These are phyloP conservation scores for Austroboletus festivus DNA, from an alignment of 768 basidiomycete genomes.

Conservation along the genomic window DNA sequence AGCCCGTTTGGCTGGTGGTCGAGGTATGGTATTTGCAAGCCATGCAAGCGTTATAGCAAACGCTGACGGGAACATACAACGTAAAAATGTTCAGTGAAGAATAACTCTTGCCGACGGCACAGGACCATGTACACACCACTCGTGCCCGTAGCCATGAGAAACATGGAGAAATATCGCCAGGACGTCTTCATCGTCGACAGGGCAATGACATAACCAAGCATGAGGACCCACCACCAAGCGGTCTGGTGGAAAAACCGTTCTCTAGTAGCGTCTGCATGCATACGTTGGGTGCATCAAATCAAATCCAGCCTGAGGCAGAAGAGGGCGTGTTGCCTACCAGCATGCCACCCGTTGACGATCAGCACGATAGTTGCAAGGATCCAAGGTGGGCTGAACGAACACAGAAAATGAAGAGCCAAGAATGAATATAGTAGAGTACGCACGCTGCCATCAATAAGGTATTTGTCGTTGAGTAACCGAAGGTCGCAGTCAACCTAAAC, in stretches of 20 bases:
- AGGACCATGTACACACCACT: constrained; percentile 27
- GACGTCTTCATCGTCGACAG: constrained; percentile 47
- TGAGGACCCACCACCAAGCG: constrained; percentile 55
- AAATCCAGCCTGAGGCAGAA: background rate
- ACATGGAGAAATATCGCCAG: constrained; percentile 58
- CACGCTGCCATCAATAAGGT: constrained; percentile 62
- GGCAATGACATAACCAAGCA: constrained; percentile 58
- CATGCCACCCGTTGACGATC: constrained; percentile 53
- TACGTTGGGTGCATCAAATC: background rate
- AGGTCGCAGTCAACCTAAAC: constrained; percentile 51
- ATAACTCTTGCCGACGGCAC: background rate
- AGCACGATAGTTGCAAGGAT: constrained; percentile 50
- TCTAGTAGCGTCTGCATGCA: constrained; percentile 47
- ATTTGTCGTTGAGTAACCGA: constrained; percentile 58
- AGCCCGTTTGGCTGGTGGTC: constrained; percentile 53
- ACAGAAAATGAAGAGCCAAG: background rate
- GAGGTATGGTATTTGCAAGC: constrained; percentile 60
- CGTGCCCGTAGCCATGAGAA: constrained; percentile 62
- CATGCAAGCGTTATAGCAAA: constrained; percentile 53
- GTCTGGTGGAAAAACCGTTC: constrained; percentile 65
- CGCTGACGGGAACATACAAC: constrained; percentile 21
- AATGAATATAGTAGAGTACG: constrained; percentile 16
- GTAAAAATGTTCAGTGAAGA: no score
- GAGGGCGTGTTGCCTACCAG: constrained; percentile 30
- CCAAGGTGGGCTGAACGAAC: constrained; percentile 60